These are phyloP conservation scores for Firmiana major DNA, from an alignment of 345 rosid genomes.

Conservation along the genomic window DNA sequence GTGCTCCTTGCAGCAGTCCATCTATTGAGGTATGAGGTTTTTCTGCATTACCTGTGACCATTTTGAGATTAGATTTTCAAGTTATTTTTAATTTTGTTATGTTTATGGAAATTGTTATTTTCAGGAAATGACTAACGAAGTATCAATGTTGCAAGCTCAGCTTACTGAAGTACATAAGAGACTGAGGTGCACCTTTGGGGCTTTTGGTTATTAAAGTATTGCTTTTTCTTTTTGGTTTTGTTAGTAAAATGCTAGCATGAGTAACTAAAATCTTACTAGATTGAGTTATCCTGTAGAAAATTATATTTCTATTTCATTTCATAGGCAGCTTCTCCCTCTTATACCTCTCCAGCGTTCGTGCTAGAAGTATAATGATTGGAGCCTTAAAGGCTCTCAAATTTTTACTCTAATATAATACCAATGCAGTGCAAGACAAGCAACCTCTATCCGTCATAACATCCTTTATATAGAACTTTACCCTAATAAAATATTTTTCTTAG, in stretches of 20 bases:
- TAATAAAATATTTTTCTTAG: not conserved
- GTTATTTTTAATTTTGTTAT: slow-evolving; percentile 8
- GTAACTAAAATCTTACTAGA: not conserved
- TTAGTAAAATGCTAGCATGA: not conserved
- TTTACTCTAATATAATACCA: not conserved
- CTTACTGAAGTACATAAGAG: slow-evolving; percentile 65
- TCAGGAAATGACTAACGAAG: slow-evolving; percentile 69
- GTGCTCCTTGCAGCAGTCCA: slow-evolving; percentile 51
- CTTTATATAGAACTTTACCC: not conserved
- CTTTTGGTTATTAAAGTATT: slow-evolving; percentile 17
- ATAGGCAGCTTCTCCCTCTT: not conserved
- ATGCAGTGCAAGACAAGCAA: not conserved
- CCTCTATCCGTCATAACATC: not conserved
- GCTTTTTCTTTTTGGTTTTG: slow-evolving; percentile 3
- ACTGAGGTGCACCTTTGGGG: slow-evolving; percentile 55
- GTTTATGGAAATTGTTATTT: slow-evolving; percentile 21
- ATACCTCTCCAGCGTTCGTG: not conserved
- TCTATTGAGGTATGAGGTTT: slow-evolving; percentile 57
- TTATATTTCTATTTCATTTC: not conserved
- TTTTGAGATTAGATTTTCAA: slow-evolving; percentile 13
- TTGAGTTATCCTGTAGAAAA: slow-evolving; percentile 2
- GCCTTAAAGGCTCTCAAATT: not conserved
- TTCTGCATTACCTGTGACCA: not conserved
- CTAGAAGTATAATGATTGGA: not conserved
- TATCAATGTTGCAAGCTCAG: slow-evolving; percentile 52